phyloP scores from a whole-genome alignment of 1,284 basidiomycete genomes.

The Meripilus lineatus region DNA sequence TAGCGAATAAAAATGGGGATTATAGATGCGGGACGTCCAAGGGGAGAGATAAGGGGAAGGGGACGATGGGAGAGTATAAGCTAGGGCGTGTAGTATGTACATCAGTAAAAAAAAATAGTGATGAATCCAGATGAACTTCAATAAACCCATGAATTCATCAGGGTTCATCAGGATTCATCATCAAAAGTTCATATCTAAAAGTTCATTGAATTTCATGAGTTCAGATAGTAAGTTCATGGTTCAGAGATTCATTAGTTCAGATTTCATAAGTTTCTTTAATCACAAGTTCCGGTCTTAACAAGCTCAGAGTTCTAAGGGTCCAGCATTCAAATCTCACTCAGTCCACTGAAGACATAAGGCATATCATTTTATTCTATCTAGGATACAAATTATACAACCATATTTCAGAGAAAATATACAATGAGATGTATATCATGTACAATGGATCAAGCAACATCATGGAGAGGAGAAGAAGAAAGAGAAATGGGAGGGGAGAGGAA shows the following conservation, averaged over 20 bases:
- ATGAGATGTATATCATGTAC: too few species aligned
- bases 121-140: not conserved
- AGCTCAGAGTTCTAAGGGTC: not conserved
- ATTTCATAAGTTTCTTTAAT: not conserved
- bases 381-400: too few species aligned
- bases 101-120: not conserved
- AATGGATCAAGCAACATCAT: too few species aligned
- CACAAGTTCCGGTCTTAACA: too few species aligned
- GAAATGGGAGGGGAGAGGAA: too few species aligned
- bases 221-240: not conserved
- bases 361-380: too few species aligned
- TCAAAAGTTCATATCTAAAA: not conserved
- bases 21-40: conserved; percentile 14
- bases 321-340: too few species aligned
- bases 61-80: not conserved
- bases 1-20: conserved; percentile 11
- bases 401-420: too few species aligned
- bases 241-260: too few species aligned
- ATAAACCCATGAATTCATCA: not conserved
- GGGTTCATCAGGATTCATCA: not conserved
- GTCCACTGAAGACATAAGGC: too few species aligned
- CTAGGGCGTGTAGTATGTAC: not conserved
- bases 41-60: conserved; percentile 8
- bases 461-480: too few species aligned
- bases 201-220: not conserved